phyloP scores from a whole-genome alignment of 2,329 filamentous ascomycete genomes.

The Macrophomina tecta region DNA sequence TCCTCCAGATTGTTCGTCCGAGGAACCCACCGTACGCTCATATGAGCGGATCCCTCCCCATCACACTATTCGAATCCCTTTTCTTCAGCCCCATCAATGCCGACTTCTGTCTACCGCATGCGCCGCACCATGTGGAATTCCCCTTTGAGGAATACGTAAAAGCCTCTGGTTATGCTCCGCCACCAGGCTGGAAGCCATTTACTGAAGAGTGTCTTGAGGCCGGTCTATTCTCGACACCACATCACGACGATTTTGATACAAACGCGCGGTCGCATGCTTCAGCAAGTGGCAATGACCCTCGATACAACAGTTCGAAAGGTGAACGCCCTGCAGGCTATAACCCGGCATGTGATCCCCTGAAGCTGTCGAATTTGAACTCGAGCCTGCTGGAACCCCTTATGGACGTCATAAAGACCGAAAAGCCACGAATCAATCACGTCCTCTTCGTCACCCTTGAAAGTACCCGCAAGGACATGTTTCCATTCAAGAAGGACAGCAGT shows the following conservation, averaged over 20 bases:
- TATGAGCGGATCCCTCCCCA: constrained; percentile 44
- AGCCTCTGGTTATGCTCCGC: not conserved
- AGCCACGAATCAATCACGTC: constrained; percentile 46
- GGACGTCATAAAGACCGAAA: constrained; percentile 37
- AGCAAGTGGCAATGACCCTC: too few species aligned
- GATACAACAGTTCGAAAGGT: too few species aligned
- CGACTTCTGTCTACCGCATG: constrained; percentile 28
- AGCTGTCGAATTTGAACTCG: constrained; percentile 45
- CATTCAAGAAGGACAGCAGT: constrained; percentile 43
- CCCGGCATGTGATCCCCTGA: constrained; percentile 44
- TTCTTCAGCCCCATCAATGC: constrained; percentile 27
- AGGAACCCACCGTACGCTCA: constrained; percentile 43
- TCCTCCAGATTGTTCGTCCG: constrained; percentile 42
- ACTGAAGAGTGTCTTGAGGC: constrained; percentile 2
- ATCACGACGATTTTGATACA: too few species aligned
- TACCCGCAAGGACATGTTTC: constrained; percentile 50
- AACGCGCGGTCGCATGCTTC: too few species aligned
- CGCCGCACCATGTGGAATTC: constrained; percentile 12
- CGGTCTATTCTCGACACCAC: too few species aligned
- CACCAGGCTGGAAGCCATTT: constrained; percentile 26
- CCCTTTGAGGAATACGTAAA: constrained; percentile 6
- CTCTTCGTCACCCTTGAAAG: constrained; percentile 48
- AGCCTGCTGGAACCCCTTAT: constrained; percentile 41
- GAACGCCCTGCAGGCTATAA: constrained; percentile 35
- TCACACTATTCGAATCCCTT: constrained; percentile 37